Base-by-base conservation (phyloP, 2,329 filamentous ascomycete species). In the Ilyonectria sp. region DNA sequence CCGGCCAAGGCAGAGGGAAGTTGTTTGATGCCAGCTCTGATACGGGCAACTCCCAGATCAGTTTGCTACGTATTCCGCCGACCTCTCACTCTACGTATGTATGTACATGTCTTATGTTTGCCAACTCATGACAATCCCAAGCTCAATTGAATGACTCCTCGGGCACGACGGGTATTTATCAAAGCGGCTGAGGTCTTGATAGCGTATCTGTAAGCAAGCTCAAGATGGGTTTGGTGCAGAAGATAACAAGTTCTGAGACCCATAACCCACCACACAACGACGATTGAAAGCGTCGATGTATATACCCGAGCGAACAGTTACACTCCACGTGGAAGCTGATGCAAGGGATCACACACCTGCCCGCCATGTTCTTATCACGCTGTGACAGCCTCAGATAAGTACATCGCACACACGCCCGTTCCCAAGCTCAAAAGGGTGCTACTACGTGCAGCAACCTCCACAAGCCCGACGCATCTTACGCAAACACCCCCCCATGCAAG, bases 401-500 rank as follows among this genome's bases (percentile, higher is more conserved):
- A n/a, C n/a, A 43, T 43, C 40, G 17, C n/a, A 43, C 40, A 43
- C 17, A 43, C 40, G 40, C 46, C 23, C 23, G 21, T 17, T 49
- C 26, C 49, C 49, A 17, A 35, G n/a, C 29, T 19, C 29, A 31
- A 52, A 53, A 33, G 40, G 40, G 40, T 40, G 37, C 37, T 43
- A n/a, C n/a, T 43, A 6, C 40, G 15, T 43, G 11, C 37, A 40
- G 17, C 23, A 52, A 26, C 49, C 49, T 15, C 11, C 21, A 19
- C 6, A 7, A 10, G n/a, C 11, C 10, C 11, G 31, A 9, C 31
- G 31, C 31, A 33, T 33, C 31, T 33, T 33, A 11, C 31, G 31
- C 31, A 33, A 33, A 33, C 31, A 11, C 31, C 40, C 40, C 52
- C 56, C 62, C 62, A 65, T 60, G 62, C 62, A 65, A 65, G 62